A percentile compares a stretch with the other conserved stretches of the same genome.
These are phyloP conservation scores for Brachypodium distachyon DNA, from an alignment of 202 grass and related monocot species.

Conservation along the genomic window DNA sequence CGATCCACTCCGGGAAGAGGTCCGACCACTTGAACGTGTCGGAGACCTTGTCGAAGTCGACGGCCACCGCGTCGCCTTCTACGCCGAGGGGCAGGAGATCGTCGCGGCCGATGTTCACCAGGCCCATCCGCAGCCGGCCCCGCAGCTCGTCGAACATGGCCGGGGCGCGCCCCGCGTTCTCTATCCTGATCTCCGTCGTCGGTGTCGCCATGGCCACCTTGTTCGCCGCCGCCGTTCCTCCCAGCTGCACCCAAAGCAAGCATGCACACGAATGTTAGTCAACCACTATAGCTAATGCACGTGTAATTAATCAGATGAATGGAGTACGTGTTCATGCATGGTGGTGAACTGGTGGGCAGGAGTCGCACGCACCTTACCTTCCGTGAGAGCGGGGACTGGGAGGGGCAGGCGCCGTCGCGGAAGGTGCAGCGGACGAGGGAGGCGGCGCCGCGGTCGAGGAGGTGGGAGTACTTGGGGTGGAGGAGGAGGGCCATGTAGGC, in stretches of 20 bases:
- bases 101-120: conserved; percentile 60
- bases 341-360: conserved; percentile 14
- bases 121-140: conserved; percentile 31
- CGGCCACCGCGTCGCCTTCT: conserved; percentile 36
- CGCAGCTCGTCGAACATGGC: conserved; percentile 50
- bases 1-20: conserved; percentile 97
- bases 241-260: conserved; percentile 51
- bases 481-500: conserved; percentile 76
- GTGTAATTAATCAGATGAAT: background rate
- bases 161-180: conserved; percentile 44
- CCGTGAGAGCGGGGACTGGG: conserved; percentile 25
- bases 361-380: conserved; percentile 90
- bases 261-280: background rate
- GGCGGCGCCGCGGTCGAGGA: conserved; percentile 31
- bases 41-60: conserved; percentile 52
- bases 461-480: conserved; percentile 53
- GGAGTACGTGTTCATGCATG: too few species aligned
- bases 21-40: conserved; percentile 62
- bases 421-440: conserved; percentile 76
- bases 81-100: conserved; percentile 51
- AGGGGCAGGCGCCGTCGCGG: conserved; percentile 51
- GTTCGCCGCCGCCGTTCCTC: conserved; percentile 22
- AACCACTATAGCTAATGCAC: background rate
- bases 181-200: conserved; percentile 50
- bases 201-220: conserved; percentile 20